Base-by-base conservation (phyloP, 768 basidiomycete genomes). In the Cantharellus anzutake region DNA sequence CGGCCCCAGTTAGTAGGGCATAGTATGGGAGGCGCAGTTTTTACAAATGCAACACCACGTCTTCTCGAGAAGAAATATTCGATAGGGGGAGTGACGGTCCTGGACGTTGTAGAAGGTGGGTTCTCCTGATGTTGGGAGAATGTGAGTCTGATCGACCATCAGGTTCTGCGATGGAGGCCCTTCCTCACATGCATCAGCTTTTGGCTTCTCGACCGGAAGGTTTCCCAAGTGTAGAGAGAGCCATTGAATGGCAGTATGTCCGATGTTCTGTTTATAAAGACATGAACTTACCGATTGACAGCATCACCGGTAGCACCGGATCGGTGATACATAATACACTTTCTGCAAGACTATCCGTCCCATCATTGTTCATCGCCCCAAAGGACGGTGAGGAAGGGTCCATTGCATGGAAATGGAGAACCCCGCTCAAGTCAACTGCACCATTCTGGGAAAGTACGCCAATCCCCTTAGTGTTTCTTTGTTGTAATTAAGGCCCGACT, bases 21-120 rank as follows among this genome's bases (percentile, higher is more conserved):
- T 68, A 93, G 89, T 61, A 94, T 99, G 85, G 96, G 96, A 11
- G 94, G 93, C 35, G 83, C 92, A 0, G 92, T 96, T 2, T 78
- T 88, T 29, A 80, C 85, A 4, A 79, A 81, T 3, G 77, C 82
- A 2, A 81, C 80, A 62, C 80, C 87, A 1, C 67, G 71, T 16
- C 73, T 99, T 2, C 77, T 86, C 59, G 76, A 80, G 51, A 73
- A 72, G 34, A 79, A 81, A 55, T 94, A 88, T 64, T 76, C 75
- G 11, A 73, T 97, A 2, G 76, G 79, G 2, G 90, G 90, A 3
- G 81, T 89, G 4, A 79, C 77, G 0, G 91, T 93, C 1, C 71
- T 93, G 2, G 90, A 93, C 64, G 87, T 92, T 16, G 90, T 93
- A 1, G 90, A 93, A 73, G 89, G 90, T 87, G 51, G n/a, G 68